Evolutionary conservation across 768 basidiomycete genomes (phyloP), one percentile per base, ranked within the genome.

Genomic region (Tylopilus vinaceipallidus): DNA sequence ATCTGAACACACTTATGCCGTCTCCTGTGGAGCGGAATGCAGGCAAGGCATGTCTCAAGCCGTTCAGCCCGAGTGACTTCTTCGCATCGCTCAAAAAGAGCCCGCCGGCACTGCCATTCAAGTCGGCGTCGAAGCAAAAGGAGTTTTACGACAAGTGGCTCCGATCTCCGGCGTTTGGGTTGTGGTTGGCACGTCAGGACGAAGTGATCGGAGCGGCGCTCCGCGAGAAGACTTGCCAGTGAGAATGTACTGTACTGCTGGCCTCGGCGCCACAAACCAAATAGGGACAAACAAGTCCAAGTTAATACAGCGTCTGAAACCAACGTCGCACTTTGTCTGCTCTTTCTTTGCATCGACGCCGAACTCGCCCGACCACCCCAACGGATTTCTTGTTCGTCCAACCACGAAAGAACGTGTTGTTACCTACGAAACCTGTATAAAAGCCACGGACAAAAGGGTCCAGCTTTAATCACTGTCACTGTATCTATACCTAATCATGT

Each of bases 1-100:
- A 98, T 73, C 83, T 98, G 35, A 87, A 89, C 52, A 86, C 86
- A 1, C 78, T 95, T 41, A 91, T 94, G 65, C 90, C 91, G 50
- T 77, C 82, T 17, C 85, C 82, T 6, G 68, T 73, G 8, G 82
- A 77, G 27, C 59, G 72, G 14, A 57, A 64, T 40, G 48, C 54
- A 2, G 56, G 58, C 13, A 50, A 64, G 32, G 39, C 58, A 7
- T 69, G 82, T 11, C 73, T 91, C 38, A 88, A 82, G 56, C 77
- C 88, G 3, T 94, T 93, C 66, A 87, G 79, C 60, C 69, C 78
- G 33, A 68, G 70, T 1, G 77, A 81, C 45, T 93, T 93, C 65
- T 75, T 94, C 44, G 75, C 78, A 17, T 90, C 85, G 6, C 73
- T 93, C 22, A 88, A 86, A 58, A 68, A 76, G 2, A 76, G 86